Evolutionary conservation across 2,329 filamentous ascomycete species (phyloP), one percentile per base, ranked within the genome.

Genomic region (Microsporum ferrugineum): DNA sequence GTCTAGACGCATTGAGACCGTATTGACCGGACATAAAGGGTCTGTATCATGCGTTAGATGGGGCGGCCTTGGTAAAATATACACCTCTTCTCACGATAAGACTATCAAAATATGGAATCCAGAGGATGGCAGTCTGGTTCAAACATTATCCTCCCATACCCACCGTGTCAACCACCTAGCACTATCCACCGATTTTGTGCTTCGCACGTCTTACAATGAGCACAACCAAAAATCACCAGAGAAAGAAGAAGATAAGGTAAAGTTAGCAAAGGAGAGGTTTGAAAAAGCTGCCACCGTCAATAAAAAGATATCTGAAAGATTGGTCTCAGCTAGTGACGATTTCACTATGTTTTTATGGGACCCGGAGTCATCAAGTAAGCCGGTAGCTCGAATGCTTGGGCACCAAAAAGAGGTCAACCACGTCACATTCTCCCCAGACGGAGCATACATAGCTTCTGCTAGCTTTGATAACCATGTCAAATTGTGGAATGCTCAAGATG

Each of bases 331-430:
- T 1, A 92, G 88, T 66, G 94, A 97, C 71, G 94, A 99, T 73
- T 95, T 91, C 73, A 96, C 91, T 4, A 92, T 99, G 82, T 96
- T 91, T 71, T 81, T 99, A 5, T 99, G 92, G 92, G 89, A 95
- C 63, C 91, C 91, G 0, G 80, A 85, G 7, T 80, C 79, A 49
- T 86, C 87, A 2, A 88, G 80, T 5, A 96, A 97, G 72, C 91
- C 92, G 0, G 79, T 97, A 2, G 88, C 89, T n/a, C 82, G 91
- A 38, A 82, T 97, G 76, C 76, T 90, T n/a, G 94, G 94, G 1
- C 94, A 99, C 70, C 90, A 96, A 72, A 97, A 97, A 76, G 89
- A 92, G 71, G 91, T 97, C 67, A 96, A 97, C 73, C 89, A 96
- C 71, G 91, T 97, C 56, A 88, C 87, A 0, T 97, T 97, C 75